Evolutionary conservation across 2,329 filamentous ascomycete genomes (phyloP), one percentile per base, ranked within the genome.

Genomic region (Colletotrichum ledebouriae): DNA sequence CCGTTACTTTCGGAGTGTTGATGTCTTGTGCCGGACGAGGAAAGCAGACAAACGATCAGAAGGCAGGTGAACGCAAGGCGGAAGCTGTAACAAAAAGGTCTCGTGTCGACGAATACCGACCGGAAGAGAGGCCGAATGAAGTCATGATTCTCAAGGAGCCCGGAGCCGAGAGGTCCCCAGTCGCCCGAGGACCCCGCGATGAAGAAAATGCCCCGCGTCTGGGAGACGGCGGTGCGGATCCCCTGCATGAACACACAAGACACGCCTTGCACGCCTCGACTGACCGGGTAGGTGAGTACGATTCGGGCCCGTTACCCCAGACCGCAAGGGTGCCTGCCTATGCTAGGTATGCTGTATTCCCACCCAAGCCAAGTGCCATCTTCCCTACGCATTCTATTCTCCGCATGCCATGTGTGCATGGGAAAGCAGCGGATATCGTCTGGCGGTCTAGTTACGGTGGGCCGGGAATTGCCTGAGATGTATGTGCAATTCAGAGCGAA

Each of bases 171-270:
- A 53, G 9, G 37, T 10, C 12, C 15, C 13, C 49, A 52, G 61
- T 52, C 25, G 46, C 39, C 62, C 62, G 56, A 65, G 56, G 59
- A 41, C 47, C 56, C 62, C 62, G 39, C 62, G 56, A 41, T 42
- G 39, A n/a, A 25, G 10, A 65, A 47, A 46, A 25, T 47, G 62
- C 62, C 62, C 62, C 62, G 57, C 62, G 47, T 60, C 44, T 61
- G 46, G n/a, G 47, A 47, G 29, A 46, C 47, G 47, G 63, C 47
- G 62, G 52, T 29, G 46, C 37, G 50, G 57, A 65, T 55, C 56
- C 62, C 62, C 46, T 11, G 11, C 46, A 37, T n/a, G 20, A n/a
- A 15, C 37, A 53, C 55, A 50, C 44, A 44, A 20, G 6, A 2
- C 10, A 29, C 34, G 37, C 42, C 42, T 46, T 46, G 49, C 22